Evolutionary conservation across 192 early-diverging fungal species (phyloP).

Genomic region (Polychytrium aggregatum): DNA sequence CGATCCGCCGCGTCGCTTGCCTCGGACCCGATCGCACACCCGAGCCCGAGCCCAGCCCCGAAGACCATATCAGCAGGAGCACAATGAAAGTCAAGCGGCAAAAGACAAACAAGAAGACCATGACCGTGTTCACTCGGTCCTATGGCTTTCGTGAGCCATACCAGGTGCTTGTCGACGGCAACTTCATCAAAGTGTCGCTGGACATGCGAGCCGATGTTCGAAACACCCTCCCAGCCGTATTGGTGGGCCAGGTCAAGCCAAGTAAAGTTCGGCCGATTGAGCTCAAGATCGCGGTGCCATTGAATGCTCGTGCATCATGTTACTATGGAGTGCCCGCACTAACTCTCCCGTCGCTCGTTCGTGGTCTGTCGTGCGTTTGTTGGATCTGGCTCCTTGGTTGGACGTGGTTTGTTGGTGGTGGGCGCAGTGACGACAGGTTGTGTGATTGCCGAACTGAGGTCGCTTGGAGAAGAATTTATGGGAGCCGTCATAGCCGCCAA

Average conservation of each 20-base stretch:
- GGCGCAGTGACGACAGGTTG: slow-evolving; percentile 67
- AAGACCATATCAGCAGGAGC: too few species aligned
- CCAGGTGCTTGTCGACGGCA: slow-evolving; percentile 76
- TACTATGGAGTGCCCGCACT: too few species aligned
- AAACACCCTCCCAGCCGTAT: slow-evolving; percentile 47
- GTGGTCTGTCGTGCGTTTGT: too few species aligned
- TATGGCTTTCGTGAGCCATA: slow-evolving; percentile 91
- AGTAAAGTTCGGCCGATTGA: too few species aligned
- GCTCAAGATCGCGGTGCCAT: neutral
- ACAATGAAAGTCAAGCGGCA: slow-evolving; percentile 82
- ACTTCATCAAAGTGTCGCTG: slow-evolving; percentile 62
- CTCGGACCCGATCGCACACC: too few species aligned
- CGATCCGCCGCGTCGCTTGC: too few species aligned
- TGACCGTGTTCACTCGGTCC: slow-evolving; percentile 65
- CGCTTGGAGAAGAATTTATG: slow-evolving; percentile 46
- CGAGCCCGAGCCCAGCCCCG: too few species aligned
- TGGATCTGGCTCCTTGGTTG: slow-evolving; percentile 4
- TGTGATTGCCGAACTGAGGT: slow-evolving; percentile 57
- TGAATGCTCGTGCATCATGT: neutral
- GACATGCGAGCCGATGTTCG: slow-evolving; percentile 51
- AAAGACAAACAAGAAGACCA: slow-evolving; percentile 69
- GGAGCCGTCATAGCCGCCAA: slow-evolving; percentile 49
- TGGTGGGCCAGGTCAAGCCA: slow-evolving; percentile 54
- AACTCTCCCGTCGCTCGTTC: too few species aligned
- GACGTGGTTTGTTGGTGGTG: slow-evolving; percentile 10